These are phyloP conservation scores for Physaria fendleri DNA, from an alignment of 345 rosid species.

Conservation along the genomic window DNA sequence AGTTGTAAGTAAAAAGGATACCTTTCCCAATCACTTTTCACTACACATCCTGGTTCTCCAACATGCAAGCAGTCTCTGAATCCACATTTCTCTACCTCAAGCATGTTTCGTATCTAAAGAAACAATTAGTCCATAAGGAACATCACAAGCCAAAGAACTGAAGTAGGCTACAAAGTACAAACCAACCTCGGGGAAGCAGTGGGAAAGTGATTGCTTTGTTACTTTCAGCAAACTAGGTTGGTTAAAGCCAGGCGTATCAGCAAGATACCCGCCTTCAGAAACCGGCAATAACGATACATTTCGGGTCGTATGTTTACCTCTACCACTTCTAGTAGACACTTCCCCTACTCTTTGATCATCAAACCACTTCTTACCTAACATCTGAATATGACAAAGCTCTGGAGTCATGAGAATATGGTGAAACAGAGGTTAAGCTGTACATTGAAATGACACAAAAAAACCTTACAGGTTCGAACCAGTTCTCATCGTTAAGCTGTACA, in stretches of 20 bases:
- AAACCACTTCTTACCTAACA: constrained; percentile 68
- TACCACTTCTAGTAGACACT: constrained; percentile 76
- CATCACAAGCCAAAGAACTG: not conserved
- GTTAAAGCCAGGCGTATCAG: constrained; percentile 96
- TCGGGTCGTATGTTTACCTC: constrained; percentile 89
- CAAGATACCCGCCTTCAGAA: constrained; percentile 72
- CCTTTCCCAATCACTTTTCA: constrained; percentile 83
- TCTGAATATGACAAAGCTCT: constrained; percentile 30
- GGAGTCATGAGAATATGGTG: not conserved
- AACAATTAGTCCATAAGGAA: not conserved
- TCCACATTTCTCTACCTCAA: constrained; percentile 50
- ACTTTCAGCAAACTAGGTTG: constrained; percentile 90
- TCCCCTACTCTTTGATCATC: constrained; percentile 80
- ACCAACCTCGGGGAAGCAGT: constrained; percentile 95
- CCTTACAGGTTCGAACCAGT: constrained; percentile 73
- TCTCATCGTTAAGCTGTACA: constrained; percentile 25
- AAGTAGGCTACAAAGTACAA: constrained; percentile 9
- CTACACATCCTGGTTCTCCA: constrained; percentile 83
- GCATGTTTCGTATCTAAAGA: constrained; percentile 45
- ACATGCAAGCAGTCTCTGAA: constrained; percentile 82
- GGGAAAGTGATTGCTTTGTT: constrained; percentile 78
- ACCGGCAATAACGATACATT: constrained; percentile 77
- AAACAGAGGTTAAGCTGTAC: not conserved
- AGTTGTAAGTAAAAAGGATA: constrained; percentile 71
- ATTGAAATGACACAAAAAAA: constrained; percentile 9